Base-by-base conservation (phyloP, 1,284 basidiomycete genomes). In the Agaricales sp. region DNA sequence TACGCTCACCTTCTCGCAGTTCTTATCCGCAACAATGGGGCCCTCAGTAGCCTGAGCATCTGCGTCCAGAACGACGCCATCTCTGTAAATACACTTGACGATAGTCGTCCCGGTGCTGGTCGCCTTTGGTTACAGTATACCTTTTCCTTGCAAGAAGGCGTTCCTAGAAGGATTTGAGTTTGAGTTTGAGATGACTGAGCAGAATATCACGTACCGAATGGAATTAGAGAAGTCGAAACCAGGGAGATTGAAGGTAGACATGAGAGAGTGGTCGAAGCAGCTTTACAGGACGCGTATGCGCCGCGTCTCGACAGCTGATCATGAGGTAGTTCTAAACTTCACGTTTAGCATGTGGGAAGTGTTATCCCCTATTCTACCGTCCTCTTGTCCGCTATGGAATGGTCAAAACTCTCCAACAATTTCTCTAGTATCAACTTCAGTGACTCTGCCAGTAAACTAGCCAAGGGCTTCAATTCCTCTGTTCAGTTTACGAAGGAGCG, bases 51-150 rank as follows among this genome's bases (percentile, higher is more conserved):
- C 92, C 59, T 95, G 78, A 0, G 96, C 99, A 67, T 99, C 96
- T 26, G 96, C 96, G 43, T 95, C 96, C 11, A 99, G 80, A 13
- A 97, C 82, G 52, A 99, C 83, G 2, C 95, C 96, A 63, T 92
- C 92, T 57, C 84, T 84, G 66, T 90, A 99, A 51, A 97, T 70
- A 60, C 92, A 92, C 22, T 95, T 95, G n/a, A 92, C 90, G 65
- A 99, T 98, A 39, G 95, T 99, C 2, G 96, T 99, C 61, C 95
- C 95, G 1, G 94, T 97, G 63, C 89, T 92, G 2, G 91, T 94
- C 2, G 91, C 92, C 69, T 84, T 86, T 37, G 86, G 87, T 30
- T 84, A 65, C 8, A 76, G 79, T 18, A 87, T 60, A 25, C 86
- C 84, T 56, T 82, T 80, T 54, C 80, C 71, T 49, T 72, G 69